Conservation (phyloP, 192 early-diverging fungal species). For the Podila horticola region DNA sequence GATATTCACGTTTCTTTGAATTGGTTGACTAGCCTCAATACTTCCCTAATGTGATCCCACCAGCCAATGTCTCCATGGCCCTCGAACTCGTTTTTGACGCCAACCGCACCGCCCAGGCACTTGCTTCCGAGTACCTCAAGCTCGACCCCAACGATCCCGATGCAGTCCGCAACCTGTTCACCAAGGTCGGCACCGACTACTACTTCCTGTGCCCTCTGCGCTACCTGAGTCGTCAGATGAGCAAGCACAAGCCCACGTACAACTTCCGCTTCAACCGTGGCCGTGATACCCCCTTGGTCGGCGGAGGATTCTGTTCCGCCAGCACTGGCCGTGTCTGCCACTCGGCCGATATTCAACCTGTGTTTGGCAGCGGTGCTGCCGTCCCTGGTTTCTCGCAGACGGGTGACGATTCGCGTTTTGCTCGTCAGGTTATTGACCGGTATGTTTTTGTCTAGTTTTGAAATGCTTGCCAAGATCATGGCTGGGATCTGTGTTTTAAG, state of each 20-base stretch:
- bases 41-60: constrained; percentile 17
- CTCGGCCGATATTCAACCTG: constrained; percentile 14
- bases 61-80: background rate
- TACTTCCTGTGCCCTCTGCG: constrained; percentile 41
- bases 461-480: too few relatives aligned
- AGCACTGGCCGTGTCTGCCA: constrained; percentile 24
- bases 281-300: constrained; percentile 8
- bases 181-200: constrained; percentile 13
- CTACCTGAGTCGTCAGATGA: constrained; percentile 22
- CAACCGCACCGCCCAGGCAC: background rate
- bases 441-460: too few relatives aligned
- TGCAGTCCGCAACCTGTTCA: constrained; percentile 17
- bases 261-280: constrained; percentile 43
- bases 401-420: constrained; percentile 49
- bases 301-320: constrained; percentile 3
- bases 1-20: too few relatives aligned
- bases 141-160: constrained; percentile 18
- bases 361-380: constrained; percentile 19
- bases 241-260: constrained; percentile 24
- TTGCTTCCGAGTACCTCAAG: constrained; percentile 8
- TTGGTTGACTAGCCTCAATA: constrained; percentile 2
- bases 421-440: constrained; percentile 41
- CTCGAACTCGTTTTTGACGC: background rate
- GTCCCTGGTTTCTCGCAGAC: constrained; percentile 11
- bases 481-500: too few relatives aligned